Evolutionary conservation across 2,329 filamentous ascomycete genomes (phyloP).

Genomic region (Fusarium sp.): DNA sequence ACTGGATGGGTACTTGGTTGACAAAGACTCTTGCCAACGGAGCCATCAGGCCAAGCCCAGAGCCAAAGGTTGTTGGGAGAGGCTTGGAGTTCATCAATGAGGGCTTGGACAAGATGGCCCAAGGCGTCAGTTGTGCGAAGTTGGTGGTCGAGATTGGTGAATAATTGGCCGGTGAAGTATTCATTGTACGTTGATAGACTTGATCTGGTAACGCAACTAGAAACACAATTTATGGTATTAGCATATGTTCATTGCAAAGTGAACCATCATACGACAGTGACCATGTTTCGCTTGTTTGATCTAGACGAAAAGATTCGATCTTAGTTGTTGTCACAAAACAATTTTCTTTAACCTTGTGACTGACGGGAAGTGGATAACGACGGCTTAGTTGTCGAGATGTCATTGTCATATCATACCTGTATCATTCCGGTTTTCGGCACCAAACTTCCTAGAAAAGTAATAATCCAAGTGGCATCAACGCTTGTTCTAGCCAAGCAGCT

Average conservation of each 20-base stretch:
- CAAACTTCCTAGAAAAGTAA: not conserved
- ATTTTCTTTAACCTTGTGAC: no score
- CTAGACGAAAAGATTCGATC: no score
- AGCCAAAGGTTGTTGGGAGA: conserved; percentile 53
- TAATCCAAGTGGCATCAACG: not conserved
- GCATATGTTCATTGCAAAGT: not conserved
- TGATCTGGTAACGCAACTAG: no score
- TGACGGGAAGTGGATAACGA: not conserved
- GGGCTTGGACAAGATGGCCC: conserved; percentile 52
- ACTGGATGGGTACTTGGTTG: conserved; percentile 56
- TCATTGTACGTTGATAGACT: no score
- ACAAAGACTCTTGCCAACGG: conserved; percentile 50
- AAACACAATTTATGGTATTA: not conserved
- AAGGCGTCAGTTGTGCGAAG: conserved; percentile 59
- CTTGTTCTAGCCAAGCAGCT: not conserved
- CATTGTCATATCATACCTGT: no score
- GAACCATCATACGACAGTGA: not conserved
- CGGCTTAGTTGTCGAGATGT: not conserved
- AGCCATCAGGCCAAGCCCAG: conserved; percentile 55
- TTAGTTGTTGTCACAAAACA: no score
- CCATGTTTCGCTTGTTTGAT: no score
- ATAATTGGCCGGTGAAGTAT: conserved; percentile 24
- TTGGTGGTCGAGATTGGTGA: conserved; percentile 56
- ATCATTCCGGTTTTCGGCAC: not conserved
- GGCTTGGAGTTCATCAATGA: conserved; percentile 54